Conservation (phyloP, 2,329 filamentous ascomycete species). For the Chaetomium strumarium region DNA sequence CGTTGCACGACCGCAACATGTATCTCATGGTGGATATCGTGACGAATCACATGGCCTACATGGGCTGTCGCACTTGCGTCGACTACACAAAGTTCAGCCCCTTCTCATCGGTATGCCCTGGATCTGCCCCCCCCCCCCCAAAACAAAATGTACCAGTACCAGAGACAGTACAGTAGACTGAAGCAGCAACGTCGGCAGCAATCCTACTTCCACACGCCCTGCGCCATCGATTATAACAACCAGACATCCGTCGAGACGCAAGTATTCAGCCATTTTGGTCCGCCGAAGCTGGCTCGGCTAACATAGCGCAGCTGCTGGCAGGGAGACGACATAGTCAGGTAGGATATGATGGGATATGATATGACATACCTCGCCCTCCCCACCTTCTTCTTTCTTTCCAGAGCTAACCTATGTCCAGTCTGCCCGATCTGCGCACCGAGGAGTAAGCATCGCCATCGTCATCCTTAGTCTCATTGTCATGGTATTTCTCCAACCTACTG, state of each 20-base stretch:
- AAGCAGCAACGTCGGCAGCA: not conserved
- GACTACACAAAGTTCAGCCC: constrained; percentile 50
- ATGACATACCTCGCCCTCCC: not conserved
- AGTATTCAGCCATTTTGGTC: not conserved
- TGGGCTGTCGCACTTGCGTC: constrained; percentile 40
- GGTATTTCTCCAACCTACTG: not conserved
- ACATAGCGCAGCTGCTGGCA: constrained; percentile 39
- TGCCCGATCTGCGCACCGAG: constrained; percentile 47
- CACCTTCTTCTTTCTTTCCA: not conserved
- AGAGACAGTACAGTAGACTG: too few relatives aligned
- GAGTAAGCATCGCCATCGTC: constrained; percentile 18
- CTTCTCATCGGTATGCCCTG: constrained; percentile 40
- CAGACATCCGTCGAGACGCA: constrained; percentile 32
- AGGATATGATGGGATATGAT: too few relatives aligned
- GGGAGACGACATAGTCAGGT: constrained; percentile 38
- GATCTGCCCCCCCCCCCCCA: not conserved
- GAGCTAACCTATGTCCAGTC: constrained; percentile 23
- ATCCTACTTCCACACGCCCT: constrained; percentile 51
- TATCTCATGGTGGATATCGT: constrained; percentile 58
- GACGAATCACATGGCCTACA: constrained; percentile 51
- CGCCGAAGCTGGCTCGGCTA: not conserved
- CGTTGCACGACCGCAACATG: constrained; percentile 50
- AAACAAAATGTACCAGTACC: too few relatives aligned
- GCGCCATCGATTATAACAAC: constrained; percentile 45
- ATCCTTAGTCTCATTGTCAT: not conserved